Evolutionary conservation across 2,329 filamentous ascomycete species (phyloP), one percentile per base, ranked within the genome.

Genomic region (Onygenales sp.): DNA sequence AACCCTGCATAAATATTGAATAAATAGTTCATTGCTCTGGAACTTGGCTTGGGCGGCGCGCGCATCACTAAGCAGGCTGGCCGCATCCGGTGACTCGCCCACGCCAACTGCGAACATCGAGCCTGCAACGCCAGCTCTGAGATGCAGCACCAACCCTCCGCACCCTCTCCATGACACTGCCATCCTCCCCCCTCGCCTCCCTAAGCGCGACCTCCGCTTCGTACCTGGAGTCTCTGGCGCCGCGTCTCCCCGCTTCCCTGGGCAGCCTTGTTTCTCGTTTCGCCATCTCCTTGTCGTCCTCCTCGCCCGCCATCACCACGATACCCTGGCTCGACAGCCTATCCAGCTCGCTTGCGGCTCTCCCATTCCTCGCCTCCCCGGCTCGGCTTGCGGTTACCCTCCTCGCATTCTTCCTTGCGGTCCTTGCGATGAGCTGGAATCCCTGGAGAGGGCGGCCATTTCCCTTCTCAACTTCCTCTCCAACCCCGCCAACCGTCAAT

Each of bases 131-230:
- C 46, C 46, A 49, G 31, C 46, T 41, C 21, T 49, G 35, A 32
- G 21, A 49, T 49, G 46, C 46, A 49, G 35, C 14, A 49, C 46
- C 46, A 41, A 7, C 38, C 17, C 33, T n/a, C 35, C 17, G 10
- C 46, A 7, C 21, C 35, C 46, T 21, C 35, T 66, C 67, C 61
- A 69, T 72, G 70, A 72, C 61, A 62, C 59, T 69, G 58, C 63
- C 67, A 61, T 64, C 46, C 68, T 62, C 64, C 52, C 58, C 67
- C 61, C 61, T 67, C 63, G 66, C 67, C 62, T 67, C 65, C 52
- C 61, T 71, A 65, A 66, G 68, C 62, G 67, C 71, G 65, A 69
- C 68, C 62, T 69, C 67, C 57, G 63, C 68, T 56, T 63, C 66
- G 39, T 71, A 72, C 56, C 54, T 72, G 54, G 66, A 68, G 52